Conservation (phyloP, 208 protist species). For the Acanthamoeba royreba region DNA sequence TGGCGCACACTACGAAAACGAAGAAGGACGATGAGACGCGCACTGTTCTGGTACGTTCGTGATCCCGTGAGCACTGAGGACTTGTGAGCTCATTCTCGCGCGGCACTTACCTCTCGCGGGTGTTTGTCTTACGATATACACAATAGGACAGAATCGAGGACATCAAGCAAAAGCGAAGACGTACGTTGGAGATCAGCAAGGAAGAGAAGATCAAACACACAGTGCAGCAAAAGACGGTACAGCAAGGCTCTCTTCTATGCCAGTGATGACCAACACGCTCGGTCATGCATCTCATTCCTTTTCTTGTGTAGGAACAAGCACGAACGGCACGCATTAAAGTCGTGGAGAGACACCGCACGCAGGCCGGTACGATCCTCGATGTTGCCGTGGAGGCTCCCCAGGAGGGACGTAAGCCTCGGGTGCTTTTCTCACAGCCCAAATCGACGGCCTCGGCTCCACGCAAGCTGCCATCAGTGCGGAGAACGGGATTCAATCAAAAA, state of each 20-base stretch:
- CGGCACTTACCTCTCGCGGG: neutral
- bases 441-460: neutral
- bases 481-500: neutral
- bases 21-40: neutral
- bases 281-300: too few relatives aligned
- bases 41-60: neutral
- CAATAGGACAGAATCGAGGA: neutral
- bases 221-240: neutral
- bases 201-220: neutral
- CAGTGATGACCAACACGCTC: neutral
- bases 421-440: neutral
- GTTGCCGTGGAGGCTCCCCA: neutral
- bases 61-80: too few relatives aligned
- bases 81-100: neutral
- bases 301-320: neutral
- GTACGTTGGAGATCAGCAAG: neutral
- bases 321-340: neutral
- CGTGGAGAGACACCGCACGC: neutral
- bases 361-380: neutral
- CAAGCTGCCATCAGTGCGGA: neutral
- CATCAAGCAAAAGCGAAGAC: neutral
- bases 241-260: neutral
- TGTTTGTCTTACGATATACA: neutral
- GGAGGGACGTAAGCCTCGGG: neutral
- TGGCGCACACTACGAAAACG: neutral